These are phyloP conservation scores for Tuber microsphaerosporum DNA, from an alignment of 495 filamentous ascomycete species.

Conservation along the genomic window DNA sequence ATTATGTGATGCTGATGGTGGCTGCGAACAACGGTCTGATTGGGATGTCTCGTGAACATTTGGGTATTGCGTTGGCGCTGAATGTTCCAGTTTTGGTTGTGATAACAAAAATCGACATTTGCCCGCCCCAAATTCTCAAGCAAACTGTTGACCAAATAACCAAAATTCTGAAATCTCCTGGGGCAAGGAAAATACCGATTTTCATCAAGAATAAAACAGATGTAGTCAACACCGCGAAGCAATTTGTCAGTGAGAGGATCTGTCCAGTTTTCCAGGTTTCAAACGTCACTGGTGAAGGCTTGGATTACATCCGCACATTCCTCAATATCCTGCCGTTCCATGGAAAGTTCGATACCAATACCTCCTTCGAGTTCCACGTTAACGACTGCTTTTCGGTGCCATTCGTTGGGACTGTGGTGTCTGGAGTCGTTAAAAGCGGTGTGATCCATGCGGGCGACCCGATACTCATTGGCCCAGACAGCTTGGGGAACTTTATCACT, in stretches of 20 bases:
- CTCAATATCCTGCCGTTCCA: slow-evolving; percentile 93
- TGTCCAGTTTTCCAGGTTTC: slow-evolving; percentile 97
- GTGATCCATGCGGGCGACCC: slow-evolving; percentile 86
- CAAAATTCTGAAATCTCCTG: slow-evolving; percentile 86
- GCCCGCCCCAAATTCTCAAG: slow-evolving; percentile 87
- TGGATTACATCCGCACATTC: slow-evolving; percentile 75
- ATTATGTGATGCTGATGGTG: slow-evolving; percentile 97
- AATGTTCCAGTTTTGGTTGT: slow-evolving; percentile 98
- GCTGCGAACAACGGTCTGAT: slow-evolving; percentile 96
- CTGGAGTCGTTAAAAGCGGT: slow-evolving; percentile 80
- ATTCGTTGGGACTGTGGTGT: slow-evolving; percentile 92
- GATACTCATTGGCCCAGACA: slow-evolving; percentile 85
- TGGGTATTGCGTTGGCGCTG: slow-evolving; percentile 87
- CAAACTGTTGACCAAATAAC: slow-evolving; percentile 89
- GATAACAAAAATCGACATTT: slow-evolving; percentile 98
- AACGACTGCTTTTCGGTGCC: slow-evolving; percentile 99
- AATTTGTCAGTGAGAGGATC: slow-evolving; percentile 91
- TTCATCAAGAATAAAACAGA: slow-evolving; percentile 88
- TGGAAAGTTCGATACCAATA: slow-evolving; percentile 81
- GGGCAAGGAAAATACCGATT: slow-evolving; percentile 93
- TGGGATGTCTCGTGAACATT: slow-evolving; percentile 96
- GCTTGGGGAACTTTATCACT: slow-evolving; percentile 80
- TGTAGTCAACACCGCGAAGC: slow-evolving; percentile 88
- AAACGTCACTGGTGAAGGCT: slow-evolving; percentile 86
- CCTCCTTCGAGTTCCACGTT: slow-evolving; percentile 88